A percentile compares a stretch with the other conserved stretches of the same genome.
Conservation (phyloP, 805 yeast species). For the Maudiozyma turicensis region DNA sequence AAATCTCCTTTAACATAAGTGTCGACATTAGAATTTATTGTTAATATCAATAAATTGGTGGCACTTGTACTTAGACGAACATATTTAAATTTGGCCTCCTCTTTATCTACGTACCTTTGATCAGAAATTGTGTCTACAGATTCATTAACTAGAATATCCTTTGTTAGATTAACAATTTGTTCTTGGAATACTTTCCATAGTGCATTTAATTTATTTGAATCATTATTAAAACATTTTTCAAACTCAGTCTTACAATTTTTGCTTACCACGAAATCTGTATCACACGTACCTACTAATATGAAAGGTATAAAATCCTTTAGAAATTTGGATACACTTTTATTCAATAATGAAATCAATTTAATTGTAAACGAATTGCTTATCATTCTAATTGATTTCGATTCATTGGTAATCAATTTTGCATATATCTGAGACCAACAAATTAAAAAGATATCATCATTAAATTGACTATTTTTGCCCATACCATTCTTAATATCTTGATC, state of each 20-base stretch:
- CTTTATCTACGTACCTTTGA: constrained; percentile 54
- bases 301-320: constrained; percentile 64
- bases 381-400: constrained; percentile 53
- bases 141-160: constrained; percentile 47
- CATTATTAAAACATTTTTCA: constrained; percentile 44
- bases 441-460: constrained; percentile 45
- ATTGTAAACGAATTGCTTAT: constrained; percentile 60
- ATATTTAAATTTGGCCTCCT: constrained; percentile 58
- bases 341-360: constrained; percentile 37
- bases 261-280: constrained; percentile 55
- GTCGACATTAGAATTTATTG: constrained; percentile 15
- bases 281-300: constrained; percentile 64
- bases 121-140: constrained; percentile 60
- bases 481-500: constrained; percentile 7
- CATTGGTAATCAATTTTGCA: constrained; percentile 68
- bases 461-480: constrained; percentile 1
- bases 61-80: constrained; percentile 45
- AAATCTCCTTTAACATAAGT: constrained; percentile 4
- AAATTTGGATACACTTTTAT: constrained; percentile 52
- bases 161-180: constrained; percentile 46
- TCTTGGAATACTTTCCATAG: constrained; percentile 52
- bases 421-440: constrained; percentile 72
- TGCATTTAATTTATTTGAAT: constrained; percentile 42
- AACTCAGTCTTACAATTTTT: constrained; percentile 40
- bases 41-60: constrained; percentile 36